A percentile compares a stretch with the other conserved stretches of the same genome.
These are phyloP conservation scores for Scheffersomyces titani DNA, from an alignment of 1,139 yeast species.

Conservation along the genomic window DNA sequence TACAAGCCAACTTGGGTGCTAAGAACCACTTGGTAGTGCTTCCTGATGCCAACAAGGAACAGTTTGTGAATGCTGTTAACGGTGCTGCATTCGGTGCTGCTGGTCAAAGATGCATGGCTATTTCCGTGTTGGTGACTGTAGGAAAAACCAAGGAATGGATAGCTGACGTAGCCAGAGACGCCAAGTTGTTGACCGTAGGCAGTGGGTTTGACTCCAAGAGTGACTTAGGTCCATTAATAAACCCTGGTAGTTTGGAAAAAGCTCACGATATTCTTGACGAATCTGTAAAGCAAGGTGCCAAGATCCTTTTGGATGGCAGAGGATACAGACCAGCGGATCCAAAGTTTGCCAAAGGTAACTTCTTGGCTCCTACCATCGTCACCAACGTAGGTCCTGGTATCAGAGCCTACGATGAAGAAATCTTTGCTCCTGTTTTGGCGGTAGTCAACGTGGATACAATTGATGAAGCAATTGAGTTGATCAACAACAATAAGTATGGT, in stretches of 20 bases:
- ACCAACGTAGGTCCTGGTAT: conserved; percentile 67
- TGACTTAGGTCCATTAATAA: conserved; percentile 74
- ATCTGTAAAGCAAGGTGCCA: conserved; percentile 61
- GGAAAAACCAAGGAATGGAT: conserved; percentile 71
- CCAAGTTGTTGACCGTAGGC: conserved; percentile 58
- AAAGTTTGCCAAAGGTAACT: conserved; percentile 63
- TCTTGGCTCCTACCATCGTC: conserved; percentile 72
- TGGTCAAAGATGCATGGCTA: conserved; percentile 86
- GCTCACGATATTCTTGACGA: conserved; percentile 59
- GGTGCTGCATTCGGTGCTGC: conserved; percentile 89
- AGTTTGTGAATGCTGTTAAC: conserved; percentile 64
- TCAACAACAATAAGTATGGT: conserved; percentile 69
- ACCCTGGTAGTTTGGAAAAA: conserved; percentile 56
- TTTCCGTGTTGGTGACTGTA: conserved; percentile 73
- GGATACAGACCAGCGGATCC: conserved; percentile 45
- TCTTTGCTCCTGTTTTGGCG: conserved; percentile 74
- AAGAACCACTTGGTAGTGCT: conserved; percentile 74
- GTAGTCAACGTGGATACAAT: conserved; percentile 66
- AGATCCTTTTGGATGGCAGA: conserved; percentile 66
- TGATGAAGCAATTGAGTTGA: conserved; percentile 70
- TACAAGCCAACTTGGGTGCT: conserved; percentile 78
- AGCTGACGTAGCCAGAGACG: conserved; percentile 58
- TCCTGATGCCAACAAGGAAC: conserved; percentile 71
- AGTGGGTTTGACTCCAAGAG: conserved; percentile 65
- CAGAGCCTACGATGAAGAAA: conserved; percentile 73